A percentile compares a stretch with the other conserved stretches of the same genome.
phyloP scores from a whole-genome alignment of 75 land plant species.

The Pinus albicaulis region DNA sequence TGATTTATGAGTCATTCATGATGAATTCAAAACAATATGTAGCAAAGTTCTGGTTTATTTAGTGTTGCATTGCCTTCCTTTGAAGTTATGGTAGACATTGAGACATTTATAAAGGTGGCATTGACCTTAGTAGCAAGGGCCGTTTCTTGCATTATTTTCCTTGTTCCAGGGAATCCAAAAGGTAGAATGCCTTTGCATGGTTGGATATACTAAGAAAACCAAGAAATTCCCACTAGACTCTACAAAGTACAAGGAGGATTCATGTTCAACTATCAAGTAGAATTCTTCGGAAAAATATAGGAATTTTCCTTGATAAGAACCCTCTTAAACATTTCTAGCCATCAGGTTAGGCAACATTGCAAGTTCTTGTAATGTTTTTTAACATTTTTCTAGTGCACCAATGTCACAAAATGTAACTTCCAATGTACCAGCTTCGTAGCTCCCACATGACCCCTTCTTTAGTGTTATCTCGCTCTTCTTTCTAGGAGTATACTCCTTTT shows the following conservation, averaged over 20 bases:
- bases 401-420: too few relatives aligned
- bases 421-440: conserved; percentile 24
- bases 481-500: conserved; percentile 13
- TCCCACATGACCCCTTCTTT: conserved; percentile 27
- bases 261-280: neutral
- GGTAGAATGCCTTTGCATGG: conserved; percentile 88
- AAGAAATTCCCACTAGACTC: neutral
- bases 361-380: conserved; percentile 86
- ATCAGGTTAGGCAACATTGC: conserved; percentile 88
- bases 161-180: conserved; percentile 93
- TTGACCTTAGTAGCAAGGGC: conserved; percentile 92
- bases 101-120: conserved; percentile 90
- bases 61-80: conserved; percentile 20
- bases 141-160: conserved; percentile 92
- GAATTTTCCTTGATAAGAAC: conserved; percentile 60
- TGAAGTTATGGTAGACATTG: conserved; percentile 93
- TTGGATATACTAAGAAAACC: conserved; percentile 11
- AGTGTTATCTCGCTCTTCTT: conserved; percentile 7
- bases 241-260: neutral
- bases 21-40: neutral
- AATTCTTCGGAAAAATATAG: neutral
- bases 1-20: neutral
- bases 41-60: neutral
- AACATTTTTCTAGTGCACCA: conserved; percentile 75
- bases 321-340: conserved; percentile 82